These are phyloP conservation scores for Xylaria sp. DNA, from an alignment of 2,329 filamentous ascomycete species.

Conservation along the genomic window DNA sequence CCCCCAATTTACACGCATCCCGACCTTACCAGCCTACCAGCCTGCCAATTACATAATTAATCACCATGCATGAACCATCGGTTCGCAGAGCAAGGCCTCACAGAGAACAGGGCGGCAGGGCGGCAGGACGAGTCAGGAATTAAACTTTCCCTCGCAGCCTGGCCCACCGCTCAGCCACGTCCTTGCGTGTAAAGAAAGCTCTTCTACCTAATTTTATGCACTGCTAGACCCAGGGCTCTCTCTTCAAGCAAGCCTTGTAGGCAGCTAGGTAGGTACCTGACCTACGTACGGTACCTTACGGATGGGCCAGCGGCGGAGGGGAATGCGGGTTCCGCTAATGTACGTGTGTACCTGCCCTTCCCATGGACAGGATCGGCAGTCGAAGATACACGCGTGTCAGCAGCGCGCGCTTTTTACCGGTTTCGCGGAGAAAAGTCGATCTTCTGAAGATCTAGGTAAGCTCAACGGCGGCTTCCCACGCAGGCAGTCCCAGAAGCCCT, in stretches of 20 bases:
- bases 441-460: background rate
- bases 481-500: conserved; percentile 4
- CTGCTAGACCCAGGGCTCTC: no score
- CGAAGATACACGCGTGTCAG: background rate
- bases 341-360: background rate
- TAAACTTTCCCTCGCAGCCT: background rate
- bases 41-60: no score
- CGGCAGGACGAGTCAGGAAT: background rate
- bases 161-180: background rate
- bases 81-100: conserved; percentile 1
- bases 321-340: background rate
- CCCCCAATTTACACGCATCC: conserved; percentile 3
- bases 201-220: background rate
- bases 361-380: background rate
- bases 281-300: no score
- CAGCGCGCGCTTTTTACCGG: background rate
- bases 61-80: conserved; percentile 13
- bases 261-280: no score
- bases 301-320: background rate
- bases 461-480: background rate
- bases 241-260: background rate
- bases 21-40: conserved; percentile 10
- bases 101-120: no score
- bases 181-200: no score
- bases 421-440: background rate